These are phyloP conservation scores for Anaeramoeba ignava DNA, from an alignment of 78 protist genomes.

Conservation along the genomic window DNA sequence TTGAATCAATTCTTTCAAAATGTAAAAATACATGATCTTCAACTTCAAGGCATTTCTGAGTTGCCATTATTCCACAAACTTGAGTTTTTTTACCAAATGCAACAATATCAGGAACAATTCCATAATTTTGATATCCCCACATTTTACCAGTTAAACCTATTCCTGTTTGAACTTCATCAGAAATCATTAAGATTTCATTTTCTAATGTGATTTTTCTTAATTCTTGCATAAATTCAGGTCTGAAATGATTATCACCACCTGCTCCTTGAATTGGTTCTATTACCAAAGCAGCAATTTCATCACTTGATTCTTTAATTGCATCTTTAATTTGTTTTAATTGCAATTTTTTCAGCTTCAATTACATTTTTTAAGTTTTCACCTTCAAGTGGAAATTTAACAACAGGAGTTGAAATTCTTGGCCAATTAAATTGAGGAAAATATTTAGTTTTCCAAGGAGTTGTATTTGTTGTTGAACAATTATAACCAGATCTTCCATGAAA, in stretches of 20 bases:
- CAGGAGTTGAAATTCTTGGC: not conserved
- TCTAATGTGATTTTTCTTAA: not conserved
- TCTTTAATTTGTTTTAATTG: not conserved
- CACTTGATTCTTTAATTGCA: not conserved
- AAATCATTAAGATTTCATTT: not conserved
- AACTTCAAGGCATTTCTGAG: too few relatives aligned
- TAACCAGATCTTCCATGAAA: not conserved
- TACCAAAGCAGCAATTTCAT: not conserved
- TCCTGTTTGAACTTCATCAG: slow-evolving; percentile 1
- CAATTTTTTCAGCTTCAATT: not conserved
- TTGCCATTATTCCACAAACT: too few relatives aligned
- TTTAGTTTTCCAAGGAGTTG: not conserved
- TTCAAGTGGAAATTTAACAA: not conserved
- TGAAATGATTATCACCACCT: not conserved
- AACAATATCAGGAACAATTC: too few relatives aligned
- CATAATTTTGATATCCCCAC: too few relatives aligned
- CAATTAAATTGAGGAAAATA: not conserved
- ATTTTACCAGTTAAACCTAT: too few relatives aligned
- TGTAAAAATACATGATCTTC: too few relatives aligned
- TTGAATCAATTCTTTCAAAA: too few relatives aligned
- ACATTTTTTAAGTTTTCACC: not conserved
- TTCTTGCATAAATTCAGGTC: not conserved
- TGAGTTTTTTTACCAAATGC: too few relatives aligned
- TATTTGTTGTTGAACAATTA: not conserved
- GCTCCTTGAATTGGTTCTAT: not conserved